Evolutionary conservation across 2,329 filamentous ascomycete species (phyloP).

Genomic region (Cytospora chrysosperma): DNA sequence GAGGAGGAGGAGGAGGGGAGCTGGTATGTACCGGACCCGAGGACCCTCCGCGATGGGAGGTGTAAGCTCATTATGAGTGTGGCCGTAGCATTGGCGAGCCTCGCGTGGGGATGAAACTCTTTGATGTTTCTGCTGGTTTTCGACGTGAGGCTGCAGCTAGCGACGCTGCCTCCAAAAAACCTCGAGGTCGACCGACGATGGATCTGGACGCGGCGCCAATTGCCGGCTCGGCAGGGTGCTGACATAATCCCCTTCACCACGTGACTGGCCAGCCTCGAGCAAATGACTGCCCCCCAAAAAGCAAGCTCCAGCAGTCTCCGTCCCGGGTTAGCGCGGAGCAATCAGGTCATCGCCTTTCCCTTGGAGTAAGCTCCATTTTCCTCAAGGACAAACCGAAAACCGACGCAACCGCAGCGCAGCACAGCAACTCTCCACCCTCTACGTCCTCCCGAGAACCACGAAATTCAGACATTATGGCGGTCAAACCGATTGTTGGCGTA

Average conservation of each 20-base stretch:
- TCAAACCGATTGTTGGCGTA: conserved; percentile 61
- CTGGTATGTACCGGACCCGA: conserved; percentile 56
- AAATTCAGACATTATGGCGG: conserved; percentile 46
- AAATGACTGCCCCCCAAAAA: background rate
- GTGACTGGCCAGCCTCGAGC: conserved; percentile 6
- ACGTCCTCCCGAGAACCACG: conserved; percentile 15
- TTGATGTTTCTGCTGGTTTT: background rate
- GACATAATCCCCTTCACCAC: conserved; percentile 19
- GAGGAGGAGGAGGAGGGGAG: too few relatives aligned
- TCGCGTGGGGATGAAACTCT: conserved; percentile 17
- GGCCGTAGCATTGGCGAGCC: conserved; percentile 26
- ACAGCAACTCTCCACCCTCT: conserved; percentile 21
- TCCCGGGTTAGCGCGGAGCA: conserved; percentile 19
- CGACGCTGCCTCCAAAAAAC: conserved; percentile 6
- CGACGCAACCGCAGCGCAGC: conserved; percentile 8
- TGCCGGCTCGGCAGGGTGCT: conserved; percentile 10
- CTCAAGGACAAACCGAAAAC: conserved; percentile 15
- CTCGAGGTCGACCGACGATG: background rate
- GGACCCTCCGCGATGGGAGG: conserved; percentile 61
- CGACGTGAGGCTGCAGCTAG: too few relatives aligned
- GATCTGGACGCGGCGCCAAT: background rate
- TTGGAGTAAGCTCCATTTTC: conserved; percentile 13
- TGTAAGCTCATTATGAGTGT: conserved; percentile 60
- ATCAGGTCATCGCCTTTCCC: conserved; percentile 23
- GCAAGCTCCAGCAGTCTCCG: background rate